Evolutionary conservation across 306 rosid genomes (phyloP).

Genomic region (Crataegus laevigata): DNA sequence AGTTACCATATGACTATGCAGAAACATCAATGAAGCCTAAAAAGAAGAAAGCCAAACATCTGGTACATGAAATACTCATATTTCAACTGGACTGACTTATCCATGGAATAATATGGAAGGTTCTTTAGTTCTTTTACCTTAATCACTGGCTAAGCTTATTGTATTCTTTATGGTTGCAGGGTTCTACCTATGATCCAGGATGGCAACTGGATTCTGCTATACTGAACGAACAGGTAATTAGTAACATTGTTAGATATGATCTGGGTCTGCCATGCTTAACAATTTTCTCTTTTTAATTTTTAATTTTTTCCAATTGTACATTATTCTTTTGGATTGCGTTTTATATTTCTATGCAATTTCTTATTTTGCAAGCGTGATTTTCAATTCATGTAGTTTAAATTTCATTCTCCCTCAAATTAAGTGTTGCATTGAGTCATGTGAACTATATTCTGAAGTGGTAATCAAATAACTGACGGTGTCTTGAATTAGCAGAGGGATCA

Average conservation of each 20-base stretch:
- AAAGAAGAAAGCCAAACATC: constrained; percentile 83
- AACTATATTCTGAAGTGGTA: constrained; percentile 3
- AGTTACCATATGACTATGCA: constrained; percentile 65
- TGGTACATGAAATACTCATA: constrained; percentile 46
- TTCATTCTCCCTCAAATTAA: not conserved
- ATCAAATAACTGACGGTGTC: constrained; percentile 7
- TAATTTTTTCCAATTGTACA: not conserved
- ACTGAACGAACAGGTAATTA: constrained; percentile 58
- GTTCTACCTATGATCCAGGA: constrained; percentile 65
- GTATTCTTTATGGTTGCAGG: constrained; percentile 45
- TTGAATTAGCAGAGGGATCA: constrained; percentile 66
- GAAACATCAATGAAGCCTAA: constrained; percentile 86
- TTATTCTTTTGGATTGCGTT: not conserved
- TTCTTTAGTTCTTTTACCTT: constrained; percentile 7
- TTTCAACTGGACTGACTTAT: constrained; percentile 8
- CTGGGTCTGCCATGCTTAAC: not conserved
- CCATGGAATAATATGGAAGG: not conserved
- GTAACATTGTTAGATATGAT: constrained; percentile 1
- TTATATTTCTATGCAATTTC: not conserved
- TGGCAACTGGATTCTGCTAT: constrained; percentile 81
- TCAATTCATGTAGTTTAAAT: not conserved
- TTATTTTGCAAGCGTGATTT: not conserved
- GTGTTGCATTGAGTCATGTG: not conserved
- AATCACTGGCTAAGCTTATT: constrained; percentile 21
- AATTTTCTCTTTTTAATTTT: not conserved